phyloP scores from a whole-genome alignment of 23 red algal species.

The Gracilaria caudata region DNA sequence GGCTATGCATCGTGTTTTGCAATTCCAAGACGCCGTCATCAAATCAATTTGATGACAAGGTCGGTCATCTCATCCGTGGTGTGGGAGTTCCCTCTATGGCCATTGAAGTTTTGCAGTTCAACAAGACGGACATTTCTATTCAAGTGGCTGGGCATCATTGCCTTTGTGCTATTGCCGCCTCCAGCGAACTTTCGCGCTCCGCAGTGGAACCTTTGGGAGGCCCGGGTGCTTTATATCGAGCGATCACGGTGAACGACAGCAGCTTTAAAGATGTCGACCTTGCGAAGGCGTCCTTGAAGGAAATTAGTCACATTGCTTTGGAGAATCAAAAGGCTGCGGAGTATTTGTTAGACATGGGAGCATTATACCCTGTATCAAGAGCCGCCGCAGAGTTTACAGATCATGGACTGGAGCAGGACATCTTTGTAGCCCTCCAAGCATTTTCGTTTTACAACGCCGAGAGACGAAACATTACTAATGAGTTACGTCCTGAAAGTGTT shows the following conservation, averaged over 20 bases:
- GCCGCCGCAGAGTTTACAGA: conserved; percentile 62
- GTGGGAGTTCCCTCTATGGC: conserved; percentile 52
- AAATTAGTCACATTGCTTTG: conserved; percentile 55
- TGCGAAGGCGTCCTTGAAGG: conserved; percentile 43
- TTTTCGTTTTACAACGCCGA: conserved; percentile 65
- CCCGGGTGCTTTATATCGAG: conserved; percentile 47
- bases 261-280: conserved; percentile 61
- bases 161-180: conserved; percentile 45
- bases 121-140: conserved; percentile 41
- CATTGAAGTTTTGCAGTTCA: conserved; percentile 47
- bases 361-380: conserved; percentile 56
- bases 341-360: conserved; percentile 44
- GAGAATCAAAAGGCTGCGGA: conserved; percentile 62
- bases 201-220: conserved; percentile 64
- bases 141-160: conserved; percentile 40
- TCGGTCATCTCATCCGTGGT: conserved; percentile 47
- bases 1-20: conserved; percentile 43
- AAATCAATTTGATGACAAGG: conserved; percentile 54
- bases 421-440: conserved; percentile 47
- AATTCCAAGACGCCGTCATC: conserved; percentile 43
- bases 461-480: conserved; percentile 65
- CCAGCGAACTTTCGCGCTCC: conserved; percentile 59
- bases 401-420: conserved; percentile 51
- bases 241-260: conserved; percentile 62
- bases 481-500: conserved; percentile 56